Evolutionary conservation across 1,139 yeast genomes (phyloP), one percentile per base, ranked within the genome.

Genomic region (Candida smagusa): DNA sequence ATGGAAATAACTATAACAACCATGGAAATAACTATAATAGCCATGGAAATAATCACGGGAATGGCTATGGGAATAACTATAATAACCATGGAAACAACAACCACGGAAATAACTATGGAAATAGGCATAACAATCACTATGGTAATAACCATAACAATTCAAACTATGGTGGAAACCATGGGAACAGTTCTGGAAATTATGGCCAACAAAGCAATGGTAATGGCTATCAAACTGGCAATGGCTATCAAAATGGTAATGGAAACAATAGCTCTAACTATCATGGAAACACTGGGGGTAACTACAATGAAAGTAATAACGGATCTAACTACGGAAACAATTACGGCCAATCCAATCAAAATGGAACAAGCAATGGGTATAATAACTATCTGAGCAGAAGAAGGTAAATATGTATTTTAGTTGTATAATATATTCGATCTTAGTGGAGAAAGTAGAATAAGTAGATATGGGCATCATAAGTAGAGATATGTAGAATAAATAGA

Each of bases 51-150:
- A 41, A 34, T 34, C 33, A 33, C 33, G 40, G 9, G 24, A 38
- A 29, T 28, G 39, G 30, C 40, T 11, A 27, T 12, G 29, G 29
- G 8, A 11, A 27, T 27, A 27, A 45, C 23, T 16, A 16, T 16
- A n/a, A n/a, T n/a, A 30, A 33, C 16, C 22, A 39, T 33, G 39
- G 44, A 22, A 41, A 44, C 30, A 12, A 42, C 36, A 34, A 49
- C 36, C 40, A 44, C 34, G 22, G 30, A 27, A 26, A 16, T 27
- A 23, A 3, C 26, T n/a, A 23, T 23, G 26, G 26, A n/a, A 23
- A 23, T 6, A 12, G 36, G 36, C 26, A 23, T 9, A 23, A 23
- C 26, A n/a, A 23, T n/a, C 26, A 23, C 6, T 9, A 23, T 23
- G 24, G 24, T 7, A 23, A 27, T 27, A 27, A 12, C 16, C 13